Base-by-base conservation (phyloP, 805 yeast genomes). In the Ogataea allantospora region DNA sequence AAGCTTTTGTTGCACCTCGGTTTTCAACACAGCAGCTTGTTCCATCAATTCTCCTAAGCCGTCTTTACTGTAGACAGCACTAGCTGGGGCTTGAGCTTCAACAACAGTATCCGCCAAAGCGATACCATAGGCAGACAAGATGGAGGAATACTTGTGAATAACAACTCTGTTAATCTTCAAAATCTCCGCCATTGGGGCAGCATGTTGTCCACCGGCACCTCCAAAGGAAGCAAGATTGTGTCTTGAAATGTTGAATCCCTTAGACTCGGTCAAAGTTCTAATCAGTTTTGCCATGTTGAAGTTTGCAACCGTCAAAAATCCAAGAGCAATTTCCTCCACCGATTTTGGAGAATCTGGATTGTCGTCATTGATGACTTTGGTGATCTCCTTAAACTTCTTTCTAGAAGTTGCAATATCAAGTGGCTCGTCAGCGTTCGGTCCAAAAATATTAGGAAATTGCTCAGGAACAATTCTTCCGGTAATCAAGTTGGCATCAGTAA, bases 191-290 rank as follows among this genome's bases (percentile, higher is more conserved):
- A 86, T 75, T 3, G 83, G 76, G 20, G 75, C 78, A 3, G 89
- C 87, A 55, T 83, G 88, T 62, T 86, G 95, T 7, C 95, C 95
- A 35, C 95, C 95, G 18, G 93, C 93, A 24, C 95, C 95, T 28
- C 95, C 95, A 60, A 86, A 85, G 4, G 88, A 71, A 2, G 86
- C 91, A 44, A 86, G 62, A 30, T 76, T 63, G 56, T 86, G 95
- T 12, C 70, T 66, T 7, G 81, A 57, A 0, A 77, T 74, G 33
- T 72, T 70, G 53, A 77, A 75, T 3, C 95, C 95, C 52, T 78
- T 83, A 2, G 88, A 83, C 53, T 85, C 95, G 0, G 95, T 85
- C 38, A 86, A 62, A 18, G 80, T 77, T 40, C 95, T 71, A 34
- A 86, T 83, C 3, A 95, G 93, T 40, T 88, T 73, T 12, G 89